Evolutionary conservation across 345 rosid genomes (phyloP).

Genomic region (Brassica nigra): DNA sequence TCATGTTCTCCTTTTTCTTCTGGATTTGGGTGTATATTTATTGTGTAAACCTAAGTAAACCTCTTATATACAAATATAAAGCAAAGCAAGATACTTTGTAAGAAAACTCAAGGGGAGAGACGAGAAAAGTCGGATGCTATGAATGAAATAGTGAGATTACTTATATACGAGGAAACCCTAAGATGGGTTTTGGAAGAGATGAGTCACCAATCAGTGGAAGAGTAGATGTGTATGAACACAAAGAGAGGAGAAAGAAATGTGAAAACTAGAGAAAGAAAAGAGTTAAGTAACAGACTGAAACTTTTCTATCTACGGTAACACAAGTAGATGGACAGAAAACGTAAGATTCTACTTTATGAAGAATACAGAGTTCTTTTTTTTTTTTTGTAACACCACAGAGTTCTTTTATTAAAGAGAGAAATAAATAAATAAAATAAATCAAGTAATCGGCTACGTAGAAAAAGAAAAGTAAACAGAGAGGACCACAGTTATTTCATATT

Average conservation of each 20-base stretch:
- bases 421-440: not conserved
- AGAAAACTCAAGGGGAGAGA: not conserved
- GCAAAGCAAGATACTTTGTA: not conserved
- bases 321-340: not conserved
- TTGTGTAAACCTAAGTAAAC: not conserved
- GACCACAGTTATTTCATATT: conserved; percentile 16
- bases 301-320: conserved; percentile 6
- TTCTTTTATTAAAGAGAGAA: not conserved
- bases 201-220: conserved; percentile 16
- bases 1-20: conserved; percentile 28
- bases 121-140: conserved; percentile 24
- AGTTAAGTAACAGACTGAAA: conserved; percentile 1
- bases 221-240: conserved; percentile 27
- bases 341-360: not conserved
- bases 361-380: not conserved
- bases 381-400: not conserved
- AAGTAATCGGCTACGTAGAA: not conserved
- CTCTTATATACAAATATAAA: conserved; percentile 17
- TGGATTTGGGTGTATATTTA: conserved; percentile 11
- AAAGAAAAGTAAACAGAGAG: conserved; percentile 9
- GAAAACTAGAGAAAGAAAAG: not conserved
- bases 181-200: conserved; percentile 11
- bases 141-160: conserved; percentile 22
- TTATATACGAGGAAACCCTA: conserved; percentile 15
- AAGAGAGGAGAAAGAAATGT: not conserved